These are phyloP conservation scores for Neonectria sp. DNA, from an alignment of 2,329 filamentous ascomycete species.

Conservation along the genomic window DNA sequence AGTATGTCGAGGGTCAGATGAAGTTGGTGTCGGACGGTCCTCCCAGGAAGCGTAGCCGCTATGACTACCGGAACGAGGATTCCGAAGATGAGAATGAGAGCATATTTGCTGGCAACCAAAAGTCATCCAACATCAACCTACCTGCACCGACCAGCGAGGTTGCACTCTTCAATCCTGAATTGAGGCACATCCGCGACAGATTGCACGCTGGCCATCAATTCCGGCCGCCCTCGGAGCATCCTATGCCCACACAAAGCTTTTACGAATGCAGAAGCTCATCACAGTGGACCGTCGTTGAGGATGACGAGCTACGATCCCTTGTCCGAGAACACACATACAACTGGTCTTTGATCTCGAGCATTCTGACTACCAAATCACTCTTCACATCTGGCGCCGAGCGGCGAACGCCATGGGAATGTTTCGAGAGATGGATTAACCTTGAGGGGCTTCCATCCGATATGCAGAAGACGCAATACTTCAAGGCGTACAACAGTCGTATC, in stretches of 20 bases:
- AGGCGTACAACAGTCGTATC: slow-evolving; percentile 74
- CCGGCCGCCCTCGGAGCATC: slow-evolving; percentile 89
- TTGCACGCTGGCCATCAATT: slow-evolving; percentile 94
- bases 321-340: slow-evolving; percentile 97
- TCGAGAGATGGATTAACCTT: slow-evolving; percentile 94
- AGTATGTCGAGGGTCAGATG: slow-evolving; percentile 87
- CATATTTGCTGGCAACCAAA: slow-evolving; percentile 70
- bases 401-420: slow-evolving; percentile 97
- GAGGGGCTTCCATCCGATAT: slow-evolving; percentile 94
- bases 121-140: slow-evolving; percentile 64
- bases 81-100: slow-evolving; percentile 71
- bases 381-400: slow-evolving; percentile 91
- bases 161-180: slow-evolving; percentile 90
- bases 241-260: slow-evolving; percentile 91
- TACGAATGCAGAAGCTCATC: slow-evolving; percentile 90
- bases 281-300: slow-evolving; percentile 92
- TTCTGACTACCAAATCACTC: slow-evolving; percentile 80
- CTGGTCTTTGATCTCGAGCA: slow-evolving; percentile 93
- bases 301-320: slow-evolving; percentile 87
- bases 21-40: slow-evolving; percentile 76
- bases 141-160: slow-evolving; percentile 82
- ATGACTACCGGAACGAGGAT: slow-evolving; percentile 82
- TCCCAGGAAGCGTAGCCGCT: slow-evolving; percentile 85
- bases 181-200: slow-evolving; percentile 90
- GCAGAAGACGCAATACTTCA: slow-evolving; percentile 96